Percentiles rank a stretch among this genome's conserved stretches.
phyloP scores from a whole-genome alignment of 2,329 filamentous ascomycete species.

The Leptographium flavum region DNA sequence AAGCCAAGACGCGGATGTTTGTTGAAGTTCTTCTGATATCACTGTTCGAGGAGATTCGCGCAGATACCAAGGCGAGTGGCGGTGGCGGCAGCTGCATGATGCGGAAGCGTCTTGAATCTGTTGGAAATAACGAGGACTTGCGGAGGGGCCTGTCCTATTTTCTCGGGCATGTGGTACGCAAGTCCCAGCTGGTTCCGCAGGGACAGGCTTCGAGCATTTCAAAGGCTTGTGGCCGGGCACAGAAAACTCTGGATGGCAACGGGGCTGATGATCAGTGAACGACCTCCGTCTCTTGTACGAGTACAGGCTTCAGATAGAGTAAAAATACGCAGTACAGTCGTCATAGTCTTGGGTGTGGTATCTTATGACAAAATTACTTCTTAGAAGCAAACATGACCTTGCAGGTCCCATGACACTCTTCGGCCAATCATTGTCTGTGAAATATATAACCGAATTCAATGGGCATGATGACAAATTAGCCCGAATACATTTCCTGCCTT shows the following conservation, averaged over 20 bases:
- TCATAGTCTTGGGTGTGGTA: no score
- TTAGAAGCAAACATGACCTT: no score
- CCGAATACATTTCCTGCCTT: no score
- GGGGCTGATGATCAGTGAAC: background rate
- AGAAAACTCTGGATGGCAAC: constrained; percentile 6
- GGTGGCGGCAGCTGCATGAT: constrained; percentile 28
- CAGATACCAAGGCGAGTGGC: constrained; percentile 20
- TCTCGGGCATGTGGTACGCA: constrained; percentile 57
- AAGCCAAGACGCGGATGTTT: constrained; percentile 62
- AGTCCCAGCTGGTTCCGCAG: constrained; percentile 40
- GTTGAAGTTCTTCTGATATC: constrained; percentile 69
- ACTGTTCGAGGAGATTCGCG: constrained; percentile 53
- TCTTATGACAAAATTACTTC: no score
- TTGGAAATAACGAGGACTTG: constrained; percentile 51
- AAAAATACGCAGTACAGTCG: no score
- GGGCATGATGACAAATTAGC: background rate
- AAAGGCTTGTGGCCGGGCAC: constrained; percentile 30
- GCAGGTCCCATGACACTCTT: no score
- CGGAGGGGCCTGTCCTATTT: constrained; percentile 68
- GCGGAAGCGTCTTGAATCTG: constrained; percentile 50
- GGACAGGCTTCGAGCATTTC: constrained; percentile 31
- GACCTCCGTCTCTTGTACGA: no score
- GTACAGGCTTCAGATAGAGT: no score
- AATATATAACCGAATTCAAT: no score
- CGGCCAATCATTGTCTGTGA: no score